Conservation (phyloP, 495 filamentous ascomycete genomes). For the Aspergillus heteromorphus region DNA sequence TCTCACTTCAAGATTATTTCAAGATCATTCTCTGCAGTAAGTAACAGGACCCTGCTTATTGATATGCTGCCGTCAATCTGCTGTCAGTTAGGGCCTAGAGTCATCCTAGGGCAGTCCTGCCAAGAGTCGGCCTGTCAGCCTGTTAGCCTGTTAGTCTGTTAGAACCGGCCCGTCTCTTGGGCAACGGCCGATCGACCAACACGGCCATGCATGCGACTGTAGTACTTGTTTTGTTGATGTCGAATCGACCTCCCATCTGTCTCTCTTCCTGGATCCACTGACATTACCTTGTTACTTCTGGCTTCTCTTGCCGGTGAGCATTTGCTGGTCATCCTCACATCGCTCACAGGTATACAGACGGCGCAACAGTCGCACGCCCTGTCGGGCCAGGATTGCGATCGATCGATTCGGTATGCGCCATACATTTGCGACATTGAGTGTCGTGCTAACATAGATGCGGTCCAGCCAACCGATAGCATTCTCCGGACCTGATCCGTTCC, state of each 20-base stretch:
- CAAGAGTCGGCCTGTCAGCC: too few relatives aligned
- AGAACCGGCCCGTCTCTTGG: slow-evolving; percentile 15
- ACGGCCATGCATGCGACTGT: neutral
- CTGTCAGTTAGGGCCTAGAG: too few relatives aligned
- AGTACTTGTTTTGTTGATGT: slow-evolving; percentile 7
- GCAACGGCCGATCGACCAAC: slow-evolving; percentile 10
- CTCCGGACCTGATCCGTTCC: slow-evolving; percentile 3
- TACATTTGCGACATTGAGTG: neutral
- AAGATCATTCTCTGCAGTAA: too few relatives aligned
- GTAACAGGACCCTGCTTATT: too few relatives aligned
- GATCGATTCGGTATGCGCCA: neutral
- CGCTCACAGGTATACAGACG: too few relatives aligned
- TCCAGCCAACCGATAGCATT: neutral
- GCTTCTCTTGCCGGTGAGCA: neutral
- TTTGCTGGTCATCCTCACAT: neutral
- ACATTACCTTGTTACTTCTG: neutral
- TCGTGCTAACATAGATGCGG: neutral
- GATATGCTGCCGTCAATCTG: too few relatives aligned
- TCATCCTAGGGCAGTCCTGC: too few relatives aligned
- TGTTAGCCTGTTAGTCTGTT: neutral
- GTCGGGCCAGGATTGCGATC: neutral
- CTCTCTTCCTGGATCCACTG: neutral
- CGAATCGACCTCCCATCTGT: neutral
- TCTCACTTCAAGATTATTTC: too few relatives aligned
- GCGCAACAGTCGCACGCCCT: too few relatives aligned